Conservation (phyloP, 495 filamentous ascomycete genomes). For the Penicillium diatomitis region DNA sequence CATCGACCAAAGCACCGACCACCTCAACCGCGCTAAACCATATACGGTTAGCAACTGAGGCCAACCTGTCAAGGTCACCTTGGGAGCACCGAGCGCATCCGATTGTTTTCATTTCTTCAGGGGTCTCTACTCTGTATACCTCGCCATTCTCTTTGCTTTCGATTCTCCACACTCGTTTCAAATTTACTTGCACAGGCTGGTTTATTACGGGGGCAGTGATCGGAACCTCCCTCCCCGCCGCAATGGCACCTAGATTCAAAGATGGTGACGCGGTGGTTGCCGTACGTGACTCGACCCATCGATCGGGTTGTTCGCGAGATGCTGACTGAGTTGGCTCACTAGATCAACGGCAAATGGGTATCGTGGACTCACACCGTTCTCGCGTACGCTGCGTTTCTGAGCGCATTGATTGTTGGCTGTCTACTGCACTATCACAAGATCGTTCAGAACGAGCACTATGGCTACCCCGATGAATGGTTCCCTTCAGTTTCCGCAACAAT, state of each 20-base stretch:
- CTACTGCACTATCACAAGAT: slow-evolving; percentile 93
- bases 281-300: slow-evolving; percentile 34
- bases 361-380: slow-evolving; percentile 76
- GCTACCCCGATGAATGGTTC: slow-evolving; percentile 98
- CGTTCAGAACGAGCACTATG: slow-evolving; percentile 92
- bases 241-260: slow-evolving; percentile 77
- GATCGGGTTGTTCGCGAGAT: slow-evolving; percentile 4
- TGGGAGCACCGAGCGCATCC: slow-evolving; percentile 17
- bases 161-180: slow-evolving; percentile 31
- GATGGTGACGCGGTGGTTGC: slow-evolving; percentile 77
- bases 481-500: slow-evolving; percentile 98
- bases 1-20: slow-evolving; percentile 19
- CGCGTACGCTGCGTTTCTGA: slow-evolving; percentile 86
- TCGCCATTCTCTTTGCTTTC: slow-evolving; percentile 15
- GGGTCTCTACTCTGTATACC: slow-evolving; percentile 20
- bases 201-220: slow-evolving; percentile 15
- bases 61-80: slow-evolving; percentile 7
- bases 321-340: slow-evolving; percentile 7
- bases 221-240: slow-evolving; percentile 19
- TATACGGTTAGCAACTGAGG: slow-evolving; percentile 10
- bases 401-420: slow-evolving; percentile 77
- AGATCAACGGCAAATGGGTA: slow-evolving; percentile 88
- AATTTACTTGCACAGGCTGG: slow-evolving; percentile 11
- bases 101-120: slow-evolving; percentile 26
- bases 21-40: slow-evolving; percentile 9